Evolutionary conservation across 768 basidiomycete genomes (phyloP), one percentile per base, ranked within the genome.

Genomic region (Cyclocybe aegerita): DNA sequence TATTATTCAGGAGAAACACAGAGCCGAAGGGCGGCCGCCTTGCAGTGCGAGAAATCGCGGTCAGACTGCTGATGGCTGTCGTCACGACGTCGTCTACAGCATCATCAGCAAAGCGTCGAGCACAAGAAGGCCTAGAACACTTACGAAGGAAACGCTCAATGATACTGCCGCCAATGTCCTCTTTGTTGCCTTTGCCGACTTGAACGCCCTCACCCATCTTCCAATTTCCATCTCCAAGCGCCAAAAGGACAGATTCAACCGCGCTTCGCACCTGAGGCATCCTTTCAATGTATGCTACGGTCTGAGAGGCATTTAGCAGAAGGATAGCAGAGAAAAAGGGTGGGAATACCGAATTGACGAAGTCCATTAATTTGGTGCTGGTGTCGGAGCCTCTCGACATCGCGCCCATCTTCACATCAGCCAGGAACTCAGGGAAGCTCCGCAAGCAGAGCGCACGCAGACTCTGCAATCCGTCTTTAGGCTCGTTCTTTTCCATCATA

Each of bases 211-310:
- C 89, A 4, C 91, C 91, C 90, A 93, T 93, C 67, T 82, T 89
- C 91, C 91, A 93, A 56, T 93, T 93, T 8, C 91, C 91, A 52
- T 93, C 90, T 0, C 91, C 91, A 0, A 93, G 77, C 2, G 83
- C 79, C 36, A 82, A 63, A 34, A 93, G 70, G 0, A 85, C 83
- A 1, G 86, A 73, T 1, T 78, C 79, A 8, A 85, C 88, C 1
- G 87, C 88, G 12, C 71, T 75, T 48, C 82, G 77, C 3, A 92
- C 86, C 43, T 85, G 80, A 0, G 88, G 87, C 2, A 93, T 69
- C 46, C 78, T 74, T 48, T 87, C 80, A 54, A 93, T 63, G 60
- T 89, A 93, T 37, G 77, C 73, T 12, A 86, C 76, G 0, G 85
- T 84, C 86, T 90, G 56, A 17, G 49, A n/a, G 8, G 55, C 39